A percentile compares a stretch with the other conserved stretches of the same genome.
Conservation (phyloP, 768 basidiomycete genomes). For the Rhizopogon salebrosus region DNA sequence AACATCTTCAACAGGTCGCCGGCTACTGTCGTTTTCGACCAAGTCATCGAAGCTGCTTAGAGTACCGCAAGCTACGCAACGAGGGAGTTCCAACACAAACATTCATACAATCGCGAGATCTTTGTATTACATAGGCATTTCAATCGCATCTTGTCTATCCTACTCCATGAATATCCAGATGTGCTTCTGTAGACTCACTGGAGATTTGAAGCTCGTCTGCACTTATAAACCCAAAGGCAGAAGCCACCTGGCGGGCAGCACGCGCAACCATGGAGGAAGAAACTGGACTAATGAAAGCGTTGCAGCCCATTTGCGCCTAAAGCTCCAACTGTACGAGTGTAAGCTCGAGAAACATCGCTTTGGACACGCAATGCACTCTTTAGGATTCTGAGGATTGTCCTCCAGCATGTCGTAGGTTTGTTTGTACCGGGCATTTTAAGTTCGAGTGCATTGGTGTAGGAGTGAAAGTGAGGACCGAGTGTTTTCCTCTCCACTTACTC, state of each 20-base stretch:
- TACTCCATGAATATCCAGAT: not conserved
- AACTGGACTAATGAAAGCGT: constrained; percentile 65
- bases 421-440: no score
- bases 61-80: not conserved
- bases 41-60: constrained; percentile 24
- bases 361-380: no score
- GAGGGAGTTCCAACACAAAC: not conserved
- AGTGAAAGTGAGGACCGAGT: no score
- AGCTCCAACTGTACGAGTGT: constrained; percentile 40
- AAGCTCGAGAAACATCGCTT: no score
- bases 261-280: constrained; percentile 70
- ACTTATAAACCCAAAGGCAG: constrained; percentile 48
- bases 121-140: not conserved
- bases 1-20: constrained; percentile 18
- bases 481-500: no score
- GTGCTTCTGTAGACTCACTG: not conserved
- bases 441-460: no score
- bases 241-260: constrained; percentile 42
- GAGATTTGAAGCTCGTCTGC: no score
- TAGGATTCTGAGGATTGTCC: no score
- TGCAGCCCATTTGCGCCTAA: constrained; percentile 52
- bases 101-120: not conserved
- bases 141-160: not conserved
- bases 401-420: no score
- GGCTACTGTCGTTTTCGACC: constrained; percentile 27